phyloP scores from a whole-genome alignment of 2,329 filamentous ascomycete species.

The Alternaria sp. region DNA sequence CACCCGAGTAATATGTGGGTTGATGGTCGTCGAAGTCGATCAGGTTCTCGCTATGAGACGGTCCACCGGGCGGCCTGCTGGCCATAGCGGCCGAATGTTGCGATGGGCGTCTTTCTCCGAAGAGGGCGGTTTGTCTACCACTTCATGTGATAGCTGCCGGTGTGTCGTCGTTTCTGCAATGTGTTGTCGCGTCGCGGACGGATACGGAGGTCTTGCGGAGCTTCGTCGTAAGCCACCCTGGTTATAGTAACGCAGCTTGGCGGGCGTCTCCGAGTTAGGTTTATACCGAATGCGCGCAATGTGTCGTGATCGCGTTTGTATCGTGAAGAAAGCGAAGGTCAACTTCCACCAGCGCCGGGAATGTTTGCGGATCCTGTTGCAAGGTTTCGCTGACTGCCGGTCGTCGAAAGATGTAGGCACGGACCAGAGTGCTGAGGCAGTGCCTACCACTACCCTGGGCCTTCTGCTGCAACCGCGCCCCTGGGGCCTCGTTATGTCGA shows the following conservation, averaged over 20 bases:
- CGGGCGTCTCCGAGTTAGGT: conserved; percentile 14
- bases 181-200: conserved; percentile 17
- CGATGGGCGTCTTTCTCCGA: conserved; percentile 29
- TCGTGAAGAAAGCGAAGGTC: conserved; percentile 5
- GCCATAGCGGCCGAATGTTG: conserved; percentile 54
- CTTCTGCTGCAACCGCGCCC: conserved; percentile 19
- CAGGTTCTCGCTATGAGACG: conserved; percentile 64
- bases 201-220: conserved; percentile 28
- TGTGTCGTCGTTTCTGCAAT: not conserved
- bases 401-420: conserved; percentile 21
- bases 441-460: conserved; percentile 16
- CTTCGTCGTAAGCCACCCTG: conserved; percentile 17
- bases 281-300: conserved; percentile 2
- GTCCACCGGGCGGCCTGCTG: conserved; percentile 64
- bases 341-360: not conserved
- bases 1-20: conserved; percentile 77
- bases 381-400: conserved; percentile 12
- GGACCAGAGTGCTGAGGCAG: conserved; percentile 19
- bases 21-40: conserved; percentile 78
- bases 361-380: conserved; percentile 11
- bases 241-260: conserved; percentile 15
- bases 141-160: conserved; percentile 35
- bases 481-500: conserved; percentile 10
- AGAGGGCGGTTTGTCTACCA: conserved; percentile 31
- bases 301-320: conserved; percentile 7